Base-by-base conservation (phyloP, 148 eudicot genomes). In the Camellia sinensis region DNA sequence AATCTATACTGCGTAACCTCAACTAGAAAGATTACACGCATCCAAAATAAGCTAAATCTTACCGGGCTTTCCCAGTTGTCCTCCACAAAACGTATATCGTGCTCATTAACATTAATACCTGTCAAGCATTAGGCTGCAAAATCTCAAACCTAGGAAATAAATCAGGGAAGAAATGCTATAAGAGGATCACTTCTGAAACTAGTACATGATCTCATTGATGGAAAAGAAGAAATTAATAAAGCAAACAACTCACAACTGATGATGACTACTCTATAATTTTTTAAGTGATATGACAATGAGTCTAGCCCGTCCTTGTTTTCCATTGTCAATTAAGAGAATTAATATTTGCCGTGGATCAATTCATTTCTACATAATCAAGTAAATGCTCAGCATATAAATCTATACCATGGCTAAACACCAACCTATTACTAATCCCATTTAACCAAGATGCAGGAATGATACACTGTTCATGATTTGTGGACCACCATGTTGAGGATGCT, bases 61-160 rank as follows among this genome's bases (percentile, higher is more conserved):
- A 97, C 99, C 89, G 99, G 99, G 87, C 98, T 94, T 87, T 97
- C 99, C 99, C 99, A 97, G 80, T 97, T 97, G 87, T 97, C 99
- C 86, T 97, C 99, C 80, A 97, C 99, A 88, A 97, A 97, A 57
- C 99, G 99, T 82, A 97, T 97, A 79, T 97, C 99, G 76, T 97
- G 99, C 65, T 91, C 97, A 87, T 92, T 90, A 69, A 97, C 95
- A 86, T 97, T 71, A 59, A 97, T 88, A 83, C 99, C 99, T 97
- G 88, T 68, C 78, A 87, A 60, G 60, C 80, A 83, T 73, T 17
- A 78, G 54, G 60, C 21, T 43, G 3, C 48, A 72, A 75, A 80
- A 40, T 19, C 11, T 69, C 64, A 69, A 61, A 53, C 37, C 64
- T 40, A 64, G 21, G 65, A 53, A 22, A 44, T 41, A 46, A 78